Percentiles rank a stretch among this genome's conserved stretches.
These are phyloP conservation scores for Clonostachys sp. DNA, from an alignment of 2,329 filamentous ascomycete species.

Conservation along the genomic window DNA sequence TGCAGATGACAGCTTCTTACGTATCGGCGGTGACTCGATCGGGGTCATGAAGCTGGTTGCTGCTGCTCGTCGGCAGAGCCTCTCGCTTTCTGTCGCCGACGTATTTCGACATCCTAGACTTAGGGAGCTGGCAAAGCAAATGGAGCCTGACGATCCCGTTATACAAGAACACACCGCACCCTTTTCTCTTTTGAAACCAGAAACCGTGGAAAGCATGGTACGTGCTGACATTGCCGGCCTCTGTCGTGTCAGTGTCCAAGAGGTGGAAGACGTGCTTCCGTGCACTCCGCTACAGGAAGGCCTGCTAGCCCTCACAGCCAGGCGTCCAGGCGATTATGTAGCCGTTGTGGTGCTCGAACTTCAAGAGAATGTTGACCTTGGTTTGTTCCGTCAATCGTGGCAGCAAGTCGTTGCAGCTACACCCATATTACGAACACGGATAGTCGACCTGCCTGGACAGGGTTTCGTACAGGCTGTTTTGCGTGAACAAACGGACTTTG, in stretches of 20 bases:
- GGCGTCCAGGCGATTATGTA: not conserved
- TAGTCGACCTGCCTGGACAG: not conserved
- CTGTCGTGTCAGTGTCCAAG: not conserved
- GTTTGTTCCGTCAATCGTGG: not conserved
- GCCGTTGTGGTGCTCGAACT: not conserved
- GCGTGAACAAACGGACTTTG: not conserved
- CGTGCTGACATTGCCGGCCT: too few species aligned
- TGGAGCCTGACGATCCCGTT: too few species aligned
- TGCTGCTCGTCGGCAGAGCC: not conserved
- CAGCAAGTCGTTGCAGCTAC: not conserved
- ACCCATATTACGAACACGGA: not conserved
- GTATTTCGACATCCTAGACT: not conserved
- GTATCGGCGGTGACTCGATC: conserved; percentile 38
- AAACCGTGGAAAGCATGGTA: too few species aligned
- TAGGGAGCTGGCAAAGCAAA: not conserved
- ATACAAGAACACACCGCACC: too few species aligned
- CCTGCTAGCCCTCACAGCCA: not conserved
- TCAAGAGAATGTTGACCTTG: not conserved
- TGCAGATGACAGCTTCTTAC: conserved; percentile 38
- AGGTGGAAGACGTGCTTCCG: conserved; percentile 16
- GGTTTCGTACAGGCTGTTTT: not conserved
- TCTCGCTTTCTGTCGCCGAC: not conserved
- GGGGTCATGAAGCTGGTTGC: conserved; percentile 32
- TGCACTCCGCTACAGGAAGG: not conserved
- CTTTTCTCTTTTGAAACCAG: too few species aligned